Conservation (phyloP, 257 asterid species). For the Salvia rosmarinus region DNA sequence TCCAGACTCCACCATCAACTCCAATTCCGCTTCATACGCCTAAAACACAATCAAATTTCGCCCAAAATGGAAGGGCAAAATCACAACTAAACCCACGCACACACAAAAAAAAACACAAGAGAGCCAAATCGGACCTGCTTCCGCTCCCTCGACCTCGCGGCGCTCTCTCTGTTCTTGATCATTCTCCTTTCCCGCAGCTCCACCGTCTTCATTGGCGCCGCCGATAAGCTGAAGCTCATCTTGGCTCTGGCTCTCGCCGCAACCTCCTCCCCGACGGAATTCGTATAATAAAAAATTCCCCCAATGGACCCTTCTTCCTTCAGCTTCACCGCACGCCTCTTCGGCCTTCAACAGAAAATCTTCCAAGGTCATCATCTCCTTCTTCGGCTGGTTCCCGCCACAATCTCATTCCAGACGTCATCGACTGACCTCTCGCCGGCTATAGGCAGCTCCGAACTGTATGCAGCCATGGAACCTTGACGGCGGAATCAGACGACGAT, state of each 20-base stretch:
- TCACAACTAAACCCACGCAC: not conserved
- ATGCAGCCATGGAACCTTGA: not conserved
- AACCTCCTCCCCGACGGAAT: slow-evolving; percentile 13
- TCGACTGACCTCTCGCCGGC: slow-evolving; percentile 51
- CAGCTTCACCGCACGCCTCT: slow-evolving; percentile 36
- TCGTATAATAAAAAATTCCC: not conserved
- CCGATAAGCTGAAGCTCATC: slow-evolving; percentile 52
- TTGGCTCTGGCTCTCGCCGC: slow-evolving; percentile 33
- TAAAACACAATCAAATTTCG: slow-evolving; percentile 19
- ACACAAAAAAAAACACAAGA: not conserved
- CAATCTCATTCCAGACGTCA: slow-evolving; percentile 72
- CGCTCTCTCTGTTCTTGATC: slow-evolving; percentile 83
- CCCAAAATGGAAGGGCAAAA: not conserved
- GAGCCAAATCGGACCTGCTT: slow-evolving; percentile 52
- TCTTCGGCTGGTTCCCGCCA: slow-evolving; percentile 56
- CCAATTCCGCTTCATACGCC: slow-evolving; percentile 68
- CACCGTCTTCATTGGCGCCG: slow-evolving; percentile 57
- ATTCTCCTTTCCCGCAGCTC: slow-evolving; percentile 53
- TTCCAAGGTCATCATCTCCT: slow-evolving; percentile 68
- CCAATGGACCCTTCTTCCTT: slow-evolving; percentile 27
- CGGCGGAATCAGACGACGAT: not conserved
- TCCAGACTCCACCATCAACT: slow-evolving; percentile 64
- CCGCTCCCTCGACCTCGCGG: slow-evolving; percentile 81
- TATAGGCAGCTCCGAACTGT: not conserved
- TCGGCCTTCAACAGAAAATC: slow-evolving; percentile 63